Conservation (phyloP, 129 eudicot genomes). For the Mikania micrantha region DNA sequence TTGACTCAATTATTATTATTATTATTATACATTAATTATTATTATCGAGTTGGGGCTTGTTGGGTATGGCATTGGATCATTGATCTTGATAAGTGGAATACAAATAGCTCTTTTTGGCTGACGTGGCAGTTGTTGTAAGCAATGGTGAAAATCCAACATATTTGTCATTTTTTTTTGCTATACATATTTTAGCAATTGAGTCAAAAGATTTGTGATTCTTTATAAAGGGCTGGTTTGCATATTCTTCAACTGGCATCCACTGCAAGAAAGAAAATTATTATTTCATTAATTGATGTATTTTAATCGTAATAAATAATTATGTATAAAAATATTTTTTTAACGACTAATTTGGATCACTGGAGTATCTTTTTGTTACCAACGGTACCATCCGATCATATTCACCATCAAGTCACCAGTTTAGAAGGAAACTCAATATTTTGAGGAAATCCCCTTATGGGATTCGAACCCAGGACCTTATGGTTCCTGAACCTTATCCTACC, state of each 20-base stretch:
- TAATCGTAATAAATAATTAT: background rate
- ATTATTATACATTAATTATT: no score
- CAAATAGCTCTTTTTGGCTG: slow-evolving; percentile 34
- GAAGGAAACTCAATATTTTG: no score
- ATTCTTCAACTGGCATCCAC: slow-evolving; percentile 60
- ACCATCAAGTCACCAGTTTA: no score
- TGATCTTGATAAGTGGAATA: slow-evolving; percentile 20
- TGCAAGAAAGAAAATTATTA: slow-evolving; percentile 12
- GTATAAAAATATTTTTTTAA: background rate
- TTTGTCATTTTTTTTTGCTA: slow-evolving; percentile 34
- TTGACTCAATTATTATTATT: slow-evolving; percentile 7
- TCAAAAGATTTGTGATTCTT: slow-evolving; percentile 32
- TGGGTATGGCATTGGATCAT: background rate
- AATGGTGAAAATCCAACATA: slow-evolving; percentile 47
- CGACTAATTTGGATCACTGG: no score
- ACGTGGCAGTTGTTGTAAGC: slow-evolving; percentile 23
- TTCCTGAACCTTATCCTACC: no score
- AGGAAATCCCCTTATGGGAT: no score
- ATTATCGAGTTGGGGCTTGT: background rate
- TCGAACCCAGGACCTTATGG: no score
- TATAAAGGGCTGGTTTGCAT: slow-evolving; percentile 41
- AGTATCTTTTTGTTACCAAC: no score
- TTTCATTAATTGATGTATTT: background rate
- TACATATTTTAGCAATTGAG: slow-evolving; percentile 40
- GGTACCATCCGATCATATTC: no score